Evolutionary conservation across 2,329 filamentous ascomycete genomes (phyloP), one percentile per base, ranked within the genome.

Genomic region (Phialophora expanda): DNA sequence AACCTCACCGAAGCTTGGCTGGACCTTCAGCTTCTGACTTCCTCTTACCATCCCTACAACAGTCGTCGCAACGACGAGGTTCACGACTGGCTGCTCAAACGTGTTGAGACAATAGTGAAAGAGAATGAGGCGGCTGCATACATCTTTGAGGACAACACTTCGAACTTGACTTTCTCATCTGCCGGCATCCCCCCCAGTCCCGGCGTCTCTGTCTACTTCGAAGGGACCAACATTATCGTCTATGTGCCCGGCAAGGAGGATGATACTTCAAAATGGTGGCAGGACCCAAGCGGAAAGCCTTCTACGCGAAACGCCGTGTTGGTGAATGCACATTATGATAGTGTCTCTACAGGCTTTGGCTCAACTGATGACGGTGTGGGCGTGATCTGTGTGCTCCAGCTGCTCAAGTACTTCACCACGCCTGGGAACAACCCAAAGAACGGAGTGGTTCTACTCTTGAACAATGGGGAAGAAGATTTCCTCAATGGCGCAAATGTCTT

Each of bases 401-500:
- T 98, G 56, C 84, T 98, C 67, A 91, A 89, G 68, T 92, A 97
- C 78, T 97, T 96, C 75, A 93, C 92, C 1, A 85, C 85, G 1
- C 80, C 86, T 0, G 88, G 84, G 30, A 87, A 91, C 69, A 87
- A 87, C 74, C 93, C 93, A 1, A 89, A 87, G 73, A 87, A 89
- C 71, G 94, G 93, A 1, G 85, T 99, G 51, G 86, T 98, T 14
- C 84, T 92, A 9, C 84, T 98, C 30, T 85, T 98, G 75, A 99
- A 99, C 82, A 97, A 98, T 74, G 94, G 91, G 41, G 95, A 99
- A 75, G 95, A 99, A 76, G 94, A 98, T 74, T 95, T 89, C 41
- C 82, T 98, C 11, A 91, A 96, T 70, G 95, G 95, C 0, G 93
- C 94, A 6, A 86, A 87, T 66, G 93, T 90, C 5, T 97, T 96